These are phyloP conservation scores for Takashimella koratensis DNA, from an alignment of 1,284 basidiomycete species.

Conservation along the genomic window DNA sequence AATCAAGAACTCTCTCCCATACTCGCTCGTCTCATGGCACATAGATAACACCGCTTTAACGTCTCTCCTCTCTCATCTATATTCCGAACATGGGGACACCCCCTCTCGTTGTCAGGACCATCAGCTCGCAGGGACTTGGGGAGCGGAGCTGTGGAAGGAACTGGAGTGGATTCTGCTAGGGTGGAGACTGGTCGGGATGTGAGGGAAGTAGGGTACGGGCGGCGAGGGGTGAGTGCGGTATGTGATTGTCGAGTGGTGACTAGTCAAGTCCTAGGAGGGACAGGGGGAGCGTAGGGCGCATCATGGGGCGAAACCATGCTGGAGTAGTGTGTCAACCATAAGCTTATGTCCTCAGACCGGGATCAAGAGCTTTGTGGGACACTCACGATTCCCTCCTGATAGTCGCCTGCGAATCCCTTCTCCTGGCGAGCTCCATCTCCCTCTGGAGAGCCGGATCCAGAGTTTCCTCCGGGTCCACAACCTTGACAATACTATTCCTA, in stretches of 20 bases:
- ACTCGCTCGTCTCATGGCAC: background rate
- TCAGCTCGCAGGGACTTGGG: too few relatives aligned
- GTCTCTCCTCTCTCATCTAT: too few relatives aligned
- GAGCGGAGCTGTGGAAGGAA: too few relatives aligned
- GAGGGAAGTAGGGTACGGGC: too few relatives aligned
- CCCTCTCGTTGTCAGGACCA: too few relatives aligned
- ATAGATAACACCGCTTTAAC: background rate
- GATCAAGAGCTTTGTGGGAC: background rate
- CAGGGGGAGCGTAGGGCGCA: background rate
- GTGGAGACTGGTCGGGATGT: too few relatives aligned
- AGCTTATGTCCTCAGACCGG: too few relatives aligned
- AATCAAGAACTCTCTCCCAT: too few relatives aligned
- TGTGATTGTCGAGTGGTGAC: too few relatives aligned
- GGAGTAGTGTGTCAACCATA: background rate
- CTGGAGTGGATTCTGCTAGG: too few relatives aligned
- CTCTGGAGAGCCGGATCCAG: slow-evolving; percentile 10
- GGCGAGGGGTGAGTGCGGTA: too few relatives aligned
- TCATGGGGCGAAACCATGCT: background rate
- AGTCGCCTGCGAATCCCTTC: slow-evolving; percentile 21
- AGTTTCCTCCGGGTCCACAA: slow-evolving; percentile 20
- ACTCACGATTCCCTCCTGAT: slow-evolving; percentile 33
- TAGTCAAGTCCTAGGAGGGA: background rate
- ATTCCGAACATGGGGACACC: too few relatives aligned
- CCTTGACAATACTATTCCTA: slow-evolving; percentile 14
- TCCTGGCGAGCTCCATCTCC: slow-evolving; percentile 14